Base-by-base conservation (phyloP, 805 yeast genomes). In the Sungouiella blattae region DNA sequence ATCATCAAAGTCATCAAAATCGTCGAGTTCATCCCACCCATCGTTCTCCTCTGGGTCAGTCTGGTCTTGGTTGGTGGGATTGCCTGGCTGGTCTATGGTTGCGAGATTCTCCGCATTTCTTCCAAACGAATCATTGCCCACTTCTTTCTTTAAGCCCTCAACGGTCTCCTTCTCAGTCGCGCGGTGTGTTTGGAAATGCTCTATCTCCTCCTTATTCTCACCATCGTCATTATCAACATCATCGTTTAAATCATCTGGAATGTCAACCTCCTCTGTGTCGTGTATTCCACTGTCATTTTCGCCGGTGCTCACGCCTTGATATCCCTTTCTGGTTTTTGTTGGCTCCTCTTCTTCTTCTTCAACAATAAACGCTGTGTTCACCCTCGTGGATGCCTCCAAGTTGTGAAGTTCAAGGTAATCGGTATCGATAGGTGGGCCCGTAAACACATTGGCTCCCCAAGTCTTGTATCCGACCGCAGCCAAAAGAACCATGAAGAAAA, bases 361-460 rank as follows among this genome's bases (percentile, higher is more conserved):
- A 14, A 13, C 33, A 1, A 44, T 31, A 25, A 44, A 46, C 24
- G 28, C 21, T 5, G 23, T 28, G 4, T 34, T 32, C n/a, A 40
- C 40, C 11, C 36, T 32, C 17, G 33, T 31, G 13, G 43, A 46
- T 13, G 60, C 49, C 33, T 56, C 59, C 22, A 58, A 36, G 34
- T 54, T 57, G 33, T 62, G 57, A 22, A 67, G 51, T 42, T 64
- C 70, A 34, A 67, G 56, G 41, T 66, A 66, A 15, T 67, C 72
- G 1, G 60, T 57, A 39, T 75, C 78, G 6, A 76, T 57, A 17
- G 65, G 57, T 0, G 93, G 93, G 0, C 88, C 84, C 24, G 71
- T 75, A 60, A 84, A 83, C 38, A 73, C 69, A 11, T 62, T 41
- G 20, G 60, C 65, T 1, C 91, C 93, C 85, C 87, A 84, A 7